Evolutionary conservation across 306 rosid species (phyloP).

Genomic region (Potentilla sterilis): DNA sequence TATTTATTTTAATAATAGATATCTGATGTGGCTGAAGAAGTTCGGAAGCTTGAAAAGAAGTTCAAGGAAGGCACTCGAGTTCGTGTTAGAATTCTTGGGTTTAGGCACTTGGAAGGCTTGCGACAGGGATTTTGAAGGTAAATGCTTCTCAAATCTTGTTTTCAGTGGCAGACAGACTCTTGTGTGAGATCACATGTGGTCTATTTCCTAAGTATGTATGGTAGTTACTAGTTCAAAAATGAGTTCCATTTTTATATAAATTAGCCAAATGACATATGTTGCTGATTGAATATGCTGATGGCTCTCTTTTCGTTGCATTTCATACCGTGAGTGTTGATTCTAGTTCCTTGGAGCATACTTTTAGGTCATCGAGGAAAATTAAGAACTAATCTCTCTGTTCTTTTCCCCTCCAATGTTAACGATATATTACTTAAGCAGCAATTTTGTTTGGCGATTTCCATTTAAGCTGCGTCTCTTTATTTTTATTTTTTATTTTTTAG

Average conservation of each 20-base stretch:
- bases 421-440: background rate
- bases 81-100: slow-evolving; percentile 85
- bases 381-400: background rate
- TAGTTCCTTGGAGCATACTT: slow-evolving; percentile 1
- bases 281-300: background rate
- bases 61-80: slow-evolving; percentile 72
- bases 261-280: background rate
- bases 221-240: background rate
- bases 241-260: background rate
- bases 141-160: slow-evolving; percentile 13
- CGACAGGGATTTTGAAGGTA: slow-evolving; percentile 89
- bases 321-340: background rate
- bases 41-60: slow-evolving; percentile 79
- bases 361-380: background rate
- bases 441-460: background rate
- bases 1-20: slow-evolving; percentile 43
- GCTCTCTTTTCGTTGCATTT: background rate
- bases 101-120: slow-evolving; percentile 87
- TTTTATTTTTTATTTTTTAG: background rate
- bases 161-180: background rate
- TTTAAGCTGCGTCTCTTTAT: background rate
- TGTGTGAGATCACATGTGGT: background rate
- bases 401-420: background rate
- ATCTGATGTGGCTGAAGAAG: slow-evolving; percentile 76
- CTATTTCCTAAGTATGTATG: background rate